phyloP scores from a whole-genome alignment of 2,329 filamentous ascomycete species.

The Claviceps humidiphila region DNA sequence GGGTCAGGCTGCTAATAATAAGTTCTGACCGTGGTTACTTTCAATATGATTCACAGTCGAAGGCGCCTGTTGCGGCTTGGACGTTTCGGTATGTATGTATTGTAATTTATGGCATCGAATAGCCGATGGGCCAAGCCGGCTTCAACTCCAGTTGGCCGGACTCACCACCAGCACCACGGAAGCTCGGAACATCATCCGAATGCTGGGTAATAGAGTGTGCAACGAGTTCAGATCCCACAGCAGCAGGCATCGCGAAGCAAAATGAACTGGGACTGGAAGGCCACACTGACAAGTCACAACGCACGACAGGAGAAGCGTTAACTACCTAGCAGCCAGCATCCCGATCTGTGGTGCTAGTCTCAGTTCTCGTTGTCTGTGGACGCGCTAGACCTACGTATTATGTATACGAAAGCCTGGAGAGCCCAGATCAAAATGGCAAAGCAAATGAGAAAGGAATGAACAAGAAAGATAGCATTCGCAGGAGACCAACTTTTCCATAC shows the following conservation, averaged over 20 bases:
- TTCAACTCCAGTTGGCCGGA: no score
- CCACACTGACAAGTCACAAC: not conserved
- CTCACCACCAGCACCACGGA: no score
- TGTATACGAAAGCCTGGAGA: not conserved
- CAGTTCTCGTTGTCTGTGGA: not conserved
- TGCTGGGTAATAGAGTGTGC: not conserved
- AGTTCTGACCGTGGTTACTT: no score
- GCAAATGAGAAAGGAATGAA: not conserved
- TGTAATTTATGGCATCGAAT: no score
- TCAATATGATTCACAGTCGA: not conserved
- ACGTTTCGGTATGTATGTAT: no score
- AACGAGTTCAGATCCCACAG: not conserved
- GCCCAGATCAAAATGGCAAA: not conserved
- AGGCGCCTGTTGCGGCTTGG: not conserved
- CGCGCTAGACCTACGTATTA: not conserved
- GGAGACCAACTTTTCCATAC: not conserved
- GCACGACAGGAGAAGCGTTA: not conserved
- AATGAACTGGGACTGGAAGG: not conserved
- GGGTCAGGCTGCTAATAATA: not conserved
- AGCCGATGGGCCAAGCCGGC: no score
- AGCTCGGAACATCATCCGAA: not conserved
- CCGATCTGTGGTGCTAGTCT: not conserved
- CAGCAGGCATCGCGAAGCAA: not conserved
- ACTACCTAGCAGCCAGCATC: not conserved
- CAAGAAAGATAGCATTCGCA: not conserved